A percentile compares a stretch with the other conserved stretches of the same genome.
Evolutionary conservation across 2,329 filamentous ascomycete genomes (phyloP).

Genomic region (Paracamarosporium sp.): DNA sequence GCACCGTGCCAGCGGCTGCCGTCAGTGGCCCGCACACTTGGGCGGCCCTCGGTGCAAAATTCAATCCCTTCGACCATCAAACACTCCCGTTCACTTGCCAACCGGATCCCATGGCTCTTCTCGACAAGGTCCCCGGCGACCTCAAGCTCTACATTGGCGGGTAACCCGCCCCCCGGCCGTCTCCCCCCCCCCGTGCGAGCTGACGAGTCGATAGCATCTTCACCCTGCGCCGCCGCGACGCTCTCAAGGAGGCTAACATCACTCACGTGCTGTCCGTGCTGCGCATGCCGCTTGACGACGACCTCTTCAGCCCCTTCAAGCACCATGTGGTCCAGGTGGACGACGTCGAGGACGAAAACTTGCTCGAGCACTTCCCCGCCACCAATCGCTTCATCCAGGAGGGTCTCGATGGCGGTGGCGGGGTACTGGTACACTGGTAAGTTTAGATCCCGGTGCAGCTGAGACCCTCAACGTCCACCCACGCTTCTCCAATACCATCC

Average conservation of each 20-base stretch:
- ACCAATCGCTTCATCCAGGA: slow-evolving; percentile 84
- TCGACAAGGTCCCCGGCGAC: slow-evolving; percentile 73
- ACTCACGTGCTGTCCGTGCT: slow-evolving; percentile 91
- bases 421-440: slow-evolving; percentile 75
- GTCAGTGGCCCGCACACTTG: slow-evolving; percentile 10
- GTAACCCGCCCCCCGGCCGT: slow-evolving; percentile 58
- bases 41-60: slow-evolving; percentile 30
- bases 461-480: slow-evolving; percentile 40
- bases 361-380: slow-evolving; percentile 79
- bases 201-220: slow-evolving; percentile 69
- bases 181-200: slow-evolving; percentile 25
- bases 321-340: slow-evolving; percentile 86
- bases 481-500: slow-evolving; percentile 33
- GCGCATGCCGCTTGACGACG: slow-evolving; percentile 64
- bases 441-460: slow-evolving; percentile 50
- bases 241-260: slow-evolving; percentile 75
- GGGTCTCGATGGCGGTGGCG: slow-evolving; percentile 68
- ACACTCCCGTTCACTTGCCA: slow-evolving; percentile 11
- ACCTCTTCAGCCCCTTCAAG: slow-evolving; percentile 67
- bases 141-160: slow-evolving; percentile 80
- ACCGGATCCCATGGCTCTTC: slow-evolving; percentile 56
- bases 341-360: slow-evolving; percentile 87
- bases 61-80: slow-evolving; percentile 2
- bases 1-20: slow-evolving; percentile 20
- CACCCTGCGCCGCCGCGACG: slow-evolving; percentile 73